Base-by-base conservation (phyloP, 208 protist genomes). In the Strigomonas culicis region DNA sequence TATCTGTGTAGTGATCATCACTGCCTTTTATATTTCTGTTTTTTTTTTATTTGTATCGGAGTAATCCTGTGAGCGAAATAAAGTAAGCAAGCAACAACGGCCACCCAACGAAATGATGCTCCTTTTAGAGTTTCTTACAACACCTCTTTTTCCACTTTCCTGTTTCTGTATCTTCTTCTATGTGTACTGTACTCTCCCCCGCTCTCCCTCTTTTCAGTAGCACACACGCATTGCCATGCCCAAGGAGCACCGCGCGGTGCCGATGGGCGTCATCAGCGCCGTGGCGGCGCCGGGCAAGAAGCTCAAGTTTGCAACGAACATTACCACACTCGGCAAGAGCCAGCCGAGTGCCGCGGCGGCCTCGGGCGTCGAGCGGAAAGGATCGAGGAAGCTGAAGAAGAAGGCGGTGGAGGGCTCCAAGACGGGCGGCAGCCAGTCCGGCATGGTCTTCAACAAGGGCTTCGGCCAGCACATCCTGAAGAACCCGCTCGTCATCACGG, bases 381-480 rank as follows among this genome's bases (percentile, higher is more conserved):
- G 51, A 6, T 50, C 52, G 21, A 82, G 79, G 70, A 66, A 79
- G 53, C 44, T 59, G 11, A 80, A 81, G 56, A 84, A 80, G 32
- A 70, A 39, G 11, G 65, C 41, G 0, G 73, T 43, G 24, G 51
- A 50, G 22, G 85, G 79, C 34, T 30, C 75, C 34, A 92, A 88
- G 67, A 92, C 81, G 3, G 89, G 86, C 49, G 86, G 86, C 6
- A 74, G 80, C 19, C 90, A 93, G 75, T 92, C 84, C 31, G 94
- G 94, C 56, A 97, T 98, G 73, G 84, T 95, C 50, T 97, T 97
- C 66, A 95, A 99, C 78, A 99, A 99, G 67, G 85, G 86, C 28
- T 97, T 97, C 62, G 99, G 99, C 59, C 98, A 99, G 82, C 98
- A 99, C 73, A 97, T 99, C 62, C 76, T 99, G 7, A 99, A 98